Base-by-base conservation (phyloP, 2,329 filamentous ascomycete species). In the Westerdykella sp. region DNA sequence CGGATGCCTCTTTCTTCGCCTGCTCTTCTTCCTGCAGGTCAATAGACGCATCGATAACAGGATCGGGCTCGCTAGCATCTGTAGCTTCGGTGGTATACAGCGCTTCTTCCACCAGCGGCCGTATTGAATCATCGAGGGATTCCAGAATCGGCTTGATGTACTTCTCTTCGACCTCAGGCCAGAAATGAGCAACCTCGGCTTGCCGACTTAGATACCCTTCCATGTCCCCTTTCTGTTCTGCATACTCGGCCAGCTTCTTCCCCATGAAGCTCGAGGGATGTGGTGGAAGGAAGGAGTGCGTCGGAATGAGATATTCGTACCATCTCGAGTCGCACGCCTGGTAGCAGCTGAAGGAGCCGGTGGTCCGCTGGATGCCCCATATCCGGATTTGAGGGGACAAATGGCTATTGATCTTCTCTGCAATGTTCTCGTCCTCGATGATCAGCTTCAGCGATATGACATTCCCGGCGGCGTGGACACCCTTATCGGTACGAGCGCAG, bases 241-340 rank as follows among this genome's bases (percentile, higher is more conserved):
- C 87, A 41, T 81, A 73, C 56, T 91, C 81, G n/a, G 80, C 77
- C n/a, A 95, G 72, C 62, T 88, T 87, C 69, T 84, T 86, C 7
- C 87, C 90, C 30, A 98, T 68, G 63, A 79, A 95, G 48, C 87
- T 94, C 49, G 84, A 83, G 0, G 90, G 90, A 63, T 97, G 90
- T 0, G 93, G 93, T 15, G 93, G 93, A 25, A 98, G 72, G 55
- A 98, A 86, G 44, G 86, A 88, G 68, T 97, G 89, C 34, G 86
- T 93, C 2, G 93, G 93, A 66, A 98, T 87, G 41, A 98, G 74
- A 63, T 98, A 98, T 71, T 98, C 93, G 69, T 98, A 98, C 76
- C 90, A 94, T 54, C 93, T 78, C 21, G 89, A 95, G 68, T 98
- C 93, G 69, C 91, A 96, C 43, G 87, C 79, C 63, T 95, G 85